Percentiles rank a stretch among this genome's conserved stretches.
Conservation (phyloP, 768 basidiomycete species). For the Tricholoma hemisulphureum region DNA sequence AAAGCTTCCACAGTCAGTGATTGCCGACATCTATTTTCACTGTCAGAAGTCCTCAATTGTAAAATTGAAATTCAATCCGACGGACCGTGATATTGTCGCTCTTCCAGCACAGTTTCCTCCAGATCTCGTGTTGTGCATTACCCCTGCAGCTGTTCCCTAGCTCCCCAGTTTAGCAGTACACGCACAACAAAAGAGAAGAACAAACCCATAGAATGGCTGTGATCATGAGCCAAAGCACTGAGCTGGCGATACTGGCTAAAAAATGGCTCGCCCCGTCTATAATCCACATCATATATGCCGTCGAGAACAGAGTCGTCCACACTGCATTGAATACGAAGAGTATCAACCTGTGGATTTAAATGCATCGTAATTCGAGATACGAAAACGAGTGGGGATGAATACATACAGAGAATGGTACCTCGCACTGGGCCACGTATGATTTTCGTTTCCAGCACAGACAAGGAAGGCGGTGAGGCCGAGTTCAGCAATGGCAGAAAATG, state of each 20-base stretch:
- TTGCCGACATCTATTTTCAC: slow-evolving; percentile 57
- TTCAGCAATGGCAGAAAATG: slow-evolving; percentile 66
- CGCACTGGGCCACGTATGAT: slow-evolving; percentile 56
- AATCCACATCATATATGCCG: slow-evolving; percentile 71
- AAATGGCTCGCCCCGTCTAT: slow-evolving; percentile 63
- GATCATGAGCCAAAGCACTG: slow-evolving; percentile 67
- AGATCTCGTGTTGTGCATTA: slow-evolving; percentile 62
- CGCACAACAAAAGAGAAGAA: slow-evolving; percentile 4
- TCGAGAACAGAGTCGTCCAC: slow-evolving; percentile 74
- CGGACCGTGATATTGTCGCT: slow-evolving; percentile 52
- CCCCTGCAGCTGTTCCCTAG: slow-evolving; percentile 65
- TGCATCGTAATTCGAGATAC: neutral
- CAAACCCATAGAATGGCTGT: slow-evolving; percentile 69
- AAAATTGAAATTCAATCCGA: slow-evolving; percentile 7
- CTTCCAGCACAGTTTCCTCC: slow-evolving; percentile 58
- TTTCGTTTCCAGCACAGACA: slow-evolving; percentile 65
- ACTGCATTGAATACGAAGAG: slow-evolving; percentile 62
- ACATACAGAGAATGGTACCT: slow-evolving; percentile 67
- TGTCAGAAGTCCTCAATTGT: neutral
- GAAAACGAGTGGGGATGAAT: neutral
- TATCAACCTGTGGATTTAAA: slow-evolving; percentile 41
- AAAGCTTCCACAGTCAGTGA: slow-evolving; percentile 70
- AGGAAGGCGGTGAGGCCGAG: slow-evolving; percentile 74
- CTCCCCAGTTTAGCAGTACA: neutral
- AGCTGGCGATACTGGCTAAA: slow-evolving; percentile 76